phyloP scores from a whole-genome alignment of 441 rosid genomes.

The Euphorbia celastroides region DNA sequence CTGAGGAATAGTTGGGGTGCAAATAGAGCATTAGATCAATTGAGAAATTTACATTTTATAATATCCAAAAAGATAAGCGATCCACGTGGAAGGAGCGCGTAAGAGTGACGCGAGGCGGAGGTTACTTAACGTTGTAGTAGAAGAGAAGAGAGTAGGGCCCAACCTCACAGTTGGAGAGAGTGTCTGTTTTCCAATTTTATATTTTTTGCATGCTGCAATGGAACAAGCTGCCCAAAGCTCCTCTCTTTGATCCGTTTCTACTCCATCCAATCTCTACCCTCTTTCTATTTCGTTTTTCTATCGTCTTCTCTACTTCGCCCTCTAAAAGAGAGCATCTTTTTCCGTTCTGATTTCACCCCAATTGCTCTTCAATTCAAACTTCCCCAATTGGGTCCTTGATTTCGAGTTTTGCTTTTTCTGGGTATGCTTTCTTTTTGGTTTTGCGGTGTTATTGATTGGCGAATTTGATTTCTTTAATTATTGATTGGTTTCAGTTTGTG shows the following conservation, averaged over 20 bases:
- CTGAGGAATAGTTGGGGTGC: too few species aligned
- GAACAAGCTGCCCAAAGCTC: conserved; percentile 8
- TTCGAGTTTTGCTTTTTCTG: not conserved
- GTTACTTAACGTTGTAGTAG: not conserved
- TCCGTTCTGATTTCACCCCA: not conserved
- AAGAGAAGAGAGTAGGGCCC: too few species aligned
- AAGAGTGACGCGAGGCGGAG: not conserved
- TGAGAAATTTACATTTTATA: too few species aligned
- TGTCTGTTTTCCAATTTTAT: conserved; percentile 4
- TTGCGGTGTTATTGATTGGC: not conserved
- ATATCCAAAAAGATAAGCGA: too few species aligned
- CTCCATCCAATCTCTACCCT: not conserved
- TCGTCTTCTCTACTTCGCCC: conserved; percentile 12
- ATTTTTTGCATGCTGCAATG: conserved; percentile 27
- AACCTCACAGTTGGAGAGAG: too few species aligned
- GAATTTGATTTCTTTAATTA: conserved; percentile 6
- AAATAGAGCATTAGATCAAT: too few species aligned
- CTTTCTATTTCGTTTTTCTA: not conserved
- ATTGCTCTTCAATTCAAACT: not conserved
- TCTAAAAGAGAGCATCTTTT: not conserved
- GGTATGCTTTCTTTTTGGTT: not conserved
- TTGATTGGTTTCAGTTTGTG: not conserved
- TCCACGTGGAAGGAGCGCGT: not conserved
- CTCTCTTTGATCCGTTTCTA: not conserved
- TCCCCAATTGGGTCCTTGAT: not conserved